phyloP scores from a whole-genome alignment of 306 rosid species.

The Boehmeria nivea region DNA sequence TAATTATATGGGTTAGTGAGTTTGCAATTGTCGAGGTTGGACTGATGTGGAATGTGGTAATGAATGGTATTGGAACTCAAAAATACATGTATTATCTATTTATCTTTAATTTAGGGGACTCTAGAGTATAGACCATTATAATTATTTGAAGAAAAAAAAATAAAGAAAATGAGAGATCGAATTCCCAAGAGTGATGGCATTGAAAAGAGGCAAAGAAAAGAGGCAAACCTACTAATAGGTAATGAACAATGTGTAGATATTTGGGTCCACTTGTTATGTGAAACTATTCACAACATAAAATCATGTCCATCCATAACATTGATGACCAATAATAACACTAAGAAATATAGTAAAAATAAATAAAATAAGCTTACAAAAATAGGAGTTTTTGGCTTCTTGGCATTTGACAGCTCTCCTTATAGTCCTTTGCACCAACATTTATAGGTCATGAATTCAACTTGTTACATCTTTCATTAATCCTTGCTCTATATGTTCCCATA shows the following conservation, averaged over 20 bases:
- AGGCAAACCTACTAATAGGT: no score
- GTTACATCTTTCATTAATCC: background rate
- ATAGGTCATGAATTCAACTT: background rate
- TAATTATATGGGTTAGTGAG: constrained; percentile 11
- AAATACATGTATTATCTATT: background rate
- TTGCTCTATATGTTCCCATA: no score
- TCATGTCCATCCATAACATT: no score
- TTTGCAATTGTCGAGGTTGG: constrained; percentile 19
- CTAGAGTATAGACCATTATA: no score
- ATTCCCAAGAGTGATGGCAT: no score
- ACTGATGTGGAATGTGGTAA: background rate
- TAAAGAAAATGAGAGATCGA: no score
- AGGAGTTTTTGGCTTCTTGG: background rate
- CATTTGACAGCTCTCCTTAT: background rate
- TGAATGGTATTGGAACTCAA: no score
- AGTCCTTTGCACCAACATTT: background rate
- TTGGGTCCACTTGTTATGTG: no score
- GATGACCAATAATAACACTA: background rate
- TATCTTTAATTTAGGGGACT: no score
- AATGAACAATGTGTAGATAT: no score
- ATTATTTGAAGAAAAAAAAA: no score
- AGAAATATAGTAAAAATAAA: background rate
- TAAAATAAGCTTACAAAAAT: background rate
- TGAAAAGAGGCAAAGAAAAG: no score
- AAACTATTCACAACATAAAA: background rate